Conservation (phyloP, 2,329 filamentous ascomycete species). For the Neofusicoccum sp. region DNA sequence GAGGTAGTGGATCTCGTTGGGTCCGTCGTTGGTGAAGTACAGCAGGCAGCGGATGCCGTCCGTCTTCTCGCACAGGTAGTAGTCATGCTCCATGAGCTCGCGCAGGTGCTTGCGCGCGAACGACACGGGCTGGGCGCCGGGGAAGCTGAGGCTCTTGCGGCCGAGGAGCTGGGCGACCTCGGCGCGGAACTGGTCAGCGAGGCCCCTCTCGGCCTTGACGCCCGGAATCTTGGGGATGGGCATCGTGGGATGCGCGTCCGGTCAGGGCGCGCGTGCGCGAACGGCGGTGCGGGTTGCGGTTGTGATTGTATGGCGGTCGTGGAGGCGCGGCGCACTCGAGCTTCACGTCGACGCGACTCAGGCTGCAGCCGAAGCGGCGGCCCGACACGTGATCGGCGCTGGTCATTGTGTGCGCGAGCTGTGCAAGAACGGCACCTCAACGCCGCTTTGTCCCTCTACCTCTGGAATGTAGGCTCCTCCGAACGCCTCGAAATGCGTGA, state of each 20-base stretch:
- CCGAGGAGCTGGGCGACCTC: conserved; percentile 76
- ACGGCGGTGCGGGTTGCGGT: background rate
- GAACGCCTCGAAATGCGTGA: too few relatives aligned
- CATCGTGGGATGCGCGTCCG: conserved; percentile 13
- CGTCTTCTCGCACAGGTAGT: conserved; percentile 98
- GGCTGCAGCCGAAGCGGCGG: background rate
- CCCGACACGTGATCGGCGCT: too few relatives aligned
- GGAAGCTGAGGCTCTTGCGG: conserved; percentile 67
- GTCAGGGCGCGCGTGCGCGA: conserved; percentile 7
- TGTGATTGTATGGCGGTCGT: background rate
- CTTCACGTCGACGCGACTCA: conserved; percentile 1
- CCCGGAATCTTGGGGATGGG: conserved; percentile 18
- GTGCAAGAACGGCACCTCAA: too few relatives aligned
- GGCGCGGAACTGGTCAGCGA: conserved; percentile 56
- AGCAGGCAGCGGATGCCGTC: conserved; percentile 95
- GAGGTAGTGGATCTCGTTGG: conserved; percentile 75
- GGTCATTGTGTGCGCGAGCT: too few relatives aligned
- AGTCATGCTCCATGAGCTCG: conserved; percentile 81
- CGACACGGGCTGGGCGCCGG: conserved; percentile 90
- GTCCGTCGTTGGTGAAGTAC: conserved; percentile 68
- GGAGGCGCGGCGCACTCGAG: background rate
- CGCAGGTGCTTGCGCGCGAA: conserved; percentile 78
- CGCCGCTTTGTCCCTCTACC: too few relatives aligned
- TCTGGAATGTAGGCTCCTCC: too few relatives aligned
- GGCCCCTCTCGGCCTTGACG: conserved; percentile 16